Evolutionary conservation across 2,329 filamentous ascomycete genomes (phyloP).

Genomic region (Akanthomyces muscarius): DNA sequence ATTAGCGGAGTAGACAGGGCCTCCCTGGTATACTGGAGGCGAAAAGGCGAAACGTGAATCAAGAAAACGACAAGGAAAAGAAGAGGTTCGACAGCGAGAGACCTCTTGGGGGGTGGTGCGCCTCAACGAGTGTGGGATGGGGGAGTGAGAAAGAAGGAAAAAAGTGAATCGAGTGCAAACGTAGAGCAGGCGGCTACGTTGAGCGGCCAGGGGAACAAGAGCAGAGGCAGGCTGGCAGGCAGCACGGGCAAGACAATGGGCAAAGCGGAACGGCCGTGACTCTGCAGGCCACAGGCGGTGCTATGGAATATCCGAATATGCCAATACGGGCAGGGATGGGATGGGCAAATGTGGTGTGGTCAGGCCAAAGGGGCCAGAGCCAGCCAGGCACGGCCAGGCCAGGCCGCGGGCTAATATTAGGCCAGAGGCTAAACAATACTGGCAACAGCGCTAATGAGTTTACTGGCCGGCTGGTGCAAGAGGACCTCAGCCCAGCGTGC

Average conservation of each 20-base stretch:
- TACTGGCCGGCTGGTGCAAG: not conserved
- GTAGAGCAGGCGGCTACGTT: not conserved
- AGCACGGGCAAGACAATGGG: not conserved
- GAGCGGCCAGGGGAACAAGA: not conserved
- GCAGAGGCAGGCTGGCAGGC: not conserved
- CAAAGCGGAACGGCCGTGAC: not conserved
- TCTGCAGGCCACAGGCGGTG: not conserved
- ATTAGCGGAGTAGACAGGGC: slow-evolving; percentile 11
- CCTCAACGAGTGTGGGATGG: slow-evolving; percentile 12
- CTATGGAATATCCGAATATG: not conserved
- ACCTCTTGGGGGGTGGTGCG: not conserved
- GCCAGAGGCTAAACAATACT: not conserved
- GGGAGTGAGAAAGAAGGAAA: not conserved
- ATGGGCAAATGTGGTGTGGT: not conserved
- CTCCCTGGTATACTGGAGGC: slow-evolving; percentile 11
- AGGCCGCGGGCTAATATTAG: slow-evolving; percentile 2
- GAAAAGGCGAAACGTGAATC: slow-evolving; percentile 2
- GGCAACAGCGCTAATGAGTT: not conserved
- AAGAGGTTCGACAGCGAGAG: not conserved
- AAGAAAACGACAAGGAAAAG: not conserved
- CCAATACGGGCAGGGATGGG: not conserved
- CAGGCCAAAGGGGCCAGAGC: not conserved
- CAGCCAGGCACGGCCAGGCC: not conserved
- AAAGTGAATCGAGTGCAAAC: not conserved
- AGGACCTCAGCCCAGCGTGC: not conserved